A percentile compares a stretch with the other conserved stretches of the same genome.
Evolutionary conservation across 768 basidiomycete genomes (phyloP).

Genomic region (Rhizopogon rudus): DNA sequence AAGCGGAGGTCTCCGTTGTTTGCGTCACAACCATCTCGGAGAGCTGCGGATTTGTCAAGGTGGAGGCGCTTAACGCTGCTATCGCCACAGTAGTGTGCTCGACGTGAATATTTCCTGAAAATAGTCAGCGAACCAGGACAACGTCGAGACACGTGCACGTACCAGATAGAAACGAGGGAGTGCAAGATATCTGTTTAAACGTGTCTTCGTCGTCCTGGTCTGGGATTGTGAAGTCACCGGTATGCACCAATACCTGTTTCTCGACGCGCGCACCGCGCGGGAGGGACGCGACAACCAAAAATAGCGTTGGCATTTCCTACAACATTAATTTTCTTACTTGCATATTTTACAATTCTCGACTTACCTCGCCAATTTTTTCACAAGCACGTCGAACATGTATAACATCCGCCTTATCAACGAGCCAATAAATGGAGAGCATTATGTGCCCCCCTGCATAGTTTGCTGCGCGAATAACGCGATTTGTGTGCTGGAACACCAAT

Average conservation of each 20-base stretch:
- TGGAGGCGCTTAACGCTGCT: no score
- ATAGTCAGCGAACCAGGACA: not conserved
- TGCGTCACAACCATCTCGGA: not conserved
- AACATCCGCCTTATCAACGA: slow-evolving; percentile 38
- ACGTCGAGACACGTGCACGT: not conserved
- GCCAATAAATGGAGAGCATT: slow-evolving; percentile 72
- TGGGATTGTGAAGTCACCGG: slow-evolving; percentile 45
- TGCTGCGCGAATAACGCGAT: slow-evolving; percentile 54
- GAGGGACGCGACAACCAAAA: slow-evolving; percentile 55
- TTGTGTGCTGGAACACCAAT: slow-evolving; percentile 75
- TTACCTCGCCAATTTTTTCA: slow-evolving; percentile 16
- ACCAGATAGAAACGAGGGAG: slow-evolving; percentile 42
- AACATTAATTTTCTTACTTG: not conserved
- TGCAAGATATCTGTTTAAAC: slow-evolving; percentile 22
- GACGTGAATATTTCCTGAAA: not conserved
- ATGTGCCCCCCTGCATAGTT: slow-evolving; percentile 55
- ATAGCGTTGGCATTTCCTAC: slow-evolving; percentile 44
- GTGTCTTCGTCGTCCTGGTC: slow-evolving; percentile 48
- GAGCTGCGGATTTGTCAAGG: no score
- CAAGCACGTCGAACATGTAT: slow-evolving; percentile 37
- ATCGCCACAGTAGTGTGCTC: not conserved
- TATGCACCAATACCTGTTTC: slow-evolving; percentile 72
- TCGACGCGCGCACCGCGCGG: slow-evolving; percentile 73
- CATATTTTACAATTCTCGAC: not conserved
- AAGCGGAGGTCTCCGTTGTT: not conserved